Evolutionary conservation across 2,329 filamentous ascomycete genomes (phyloP), one percentile per base, ranked within the genome.

Genomic region (Stagonosporopsis rhizophila): DNA sequence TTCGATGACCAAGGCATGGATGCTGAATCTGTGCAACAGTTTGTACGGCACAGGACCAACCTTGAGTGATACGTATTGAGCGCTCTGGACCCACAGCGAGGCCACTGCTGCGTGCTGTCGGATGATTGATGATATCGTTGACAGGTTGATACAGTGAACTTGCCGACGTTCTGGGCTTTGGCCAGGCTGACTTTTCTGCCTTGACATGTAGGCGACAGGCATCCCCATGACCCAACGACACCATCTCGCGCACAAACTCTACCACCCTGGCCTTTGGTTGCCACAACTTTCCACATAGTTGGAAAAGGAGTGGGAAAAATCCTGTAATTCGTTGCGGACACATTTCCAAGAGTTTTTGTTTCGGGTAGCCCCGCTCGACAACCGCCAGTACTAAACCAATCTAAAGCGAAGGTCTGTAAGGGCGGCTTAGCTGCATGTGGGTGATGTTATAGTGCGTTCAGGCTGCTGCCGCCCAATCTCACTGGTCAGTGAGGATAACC

Each of bases 281-380:
- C n/a, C 27, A 6, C 30, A 45, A 51, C 35, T 51, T 28, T 56
- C 46, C 46, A 38, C 47, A 19, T 35, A 51, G 41, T 38, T 41
- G 53, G 46, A 37, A 44, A 39, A 27, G 38, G 30, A 44, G 38
- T n/a, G n/a, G n/a, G n/a, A n/a, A 17, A 37, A 25, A 35, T 44
- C 38, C 27, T 47, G 17, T 63, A 56, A 60, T 61, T 59, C 44
- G 56, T 51, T 54, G 48, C 35, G 44, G 48, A 45, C 23, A 27
- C 53, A 28, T 39, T 52, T 51, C 48, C 56, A 47, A 47, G 56
- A 39, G 44, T 46, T 58, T 46, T 45, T 44, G 45, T 53, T 47
- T 58, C 62, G 64, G 64, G 60, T 60, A 66, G 64, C 64, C 60
- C 64, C 64, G 64, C 60, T 54, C 55, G 60, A 56, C 60, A 63